These are phyloP conservation scores for Linaria vulgaris DNA, from an alignment of 257 asterid species.

Conservation along the genomic window DNA sequence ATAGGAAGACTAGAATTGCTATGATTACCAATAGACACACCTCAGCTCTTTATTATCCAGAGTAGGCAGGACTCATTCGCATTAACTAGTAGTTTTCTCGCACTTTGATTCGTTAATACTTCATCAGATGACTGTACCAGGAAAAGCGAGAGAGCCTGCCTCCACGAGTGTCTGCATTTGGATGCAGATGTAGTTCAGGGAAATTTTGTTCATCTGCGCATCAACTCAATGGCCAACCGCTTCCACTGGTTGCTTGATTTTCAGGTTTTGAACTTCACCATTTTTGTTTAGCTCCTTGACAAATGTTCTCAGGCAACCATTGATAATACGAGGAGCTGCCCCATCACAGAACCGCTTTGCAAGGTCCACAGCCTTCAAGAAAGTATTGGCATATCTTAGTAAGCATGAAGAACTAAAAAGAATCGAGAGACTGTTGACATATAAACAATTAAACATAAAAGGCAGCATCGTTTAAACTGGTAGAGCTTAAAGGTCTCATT, in stretches of 20 bases:
- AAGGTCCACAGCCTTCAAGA: conserved; percentile 85
- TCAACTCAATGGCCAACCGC: conserved; percentile 15
- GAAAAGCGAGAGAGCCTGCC: no score
- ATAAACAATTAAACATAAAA: not conserved
- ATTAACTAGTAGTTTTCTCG: no score
- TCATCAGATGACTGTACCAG: no score
- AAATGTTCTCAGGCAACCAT: conserved; percentile 84
- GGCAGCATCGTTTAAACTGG: not conserved
- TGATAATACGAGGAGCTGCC: conserved; percentile 84
- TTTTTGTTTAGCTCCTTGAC: conserved; percentile 39
- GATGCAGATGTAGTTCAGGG: not conserved
- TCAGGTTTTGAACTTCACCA: conserved; percentile 25
- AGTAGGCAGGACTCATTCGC: no score
- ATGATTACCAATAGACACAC: no score
- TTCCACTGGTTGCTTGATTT: conserved; percentile 31
- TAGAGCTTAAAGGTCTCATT: not conserved
- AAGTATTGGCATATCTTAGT: conserved; percentile 1
- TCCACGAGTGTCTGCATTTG: not conserved
- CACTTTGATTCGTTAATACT: no score
- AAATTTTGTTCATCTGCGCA: not conserved
- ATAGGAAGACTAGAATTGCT: no score
- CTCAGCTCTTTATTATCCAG: no score
- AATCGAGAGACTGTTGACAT: not conserved
- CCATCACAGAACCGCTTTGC: conserved; percentile 98
- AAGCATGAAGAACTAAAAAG: not conserved